A percentile compares a stretch with the other conserved stretches of the same genome.
phyloP scores from a whole-genome alignment of 768 basidiomycete genomes.

The Epithele typhae region DNA sequence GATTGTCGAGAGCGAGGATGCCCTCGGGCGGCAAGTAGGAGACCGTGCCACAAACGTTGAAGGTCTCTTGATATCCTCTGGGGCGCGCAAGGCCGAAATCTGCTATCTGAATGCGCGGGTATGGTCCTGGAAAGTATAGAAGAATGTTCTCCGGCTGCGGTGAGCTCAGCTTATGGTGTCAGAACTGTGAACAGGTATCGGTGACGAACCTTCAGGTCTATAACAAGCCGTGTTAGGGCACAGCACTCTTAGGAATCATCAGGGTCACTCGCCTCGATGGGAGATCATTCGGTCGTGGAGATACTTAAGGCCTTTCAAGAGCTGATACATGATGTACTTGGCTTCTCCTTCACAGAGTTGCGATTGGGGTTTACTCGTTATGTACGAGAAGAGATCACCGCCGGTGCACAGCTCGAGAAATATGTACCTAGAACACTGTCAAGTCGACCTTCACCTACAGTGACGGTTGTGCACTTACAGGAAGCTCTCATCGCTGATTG shows the following conservation, averaged over 20 bases:
- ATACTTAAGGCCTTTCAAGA: slow-evolving; percentile 67
- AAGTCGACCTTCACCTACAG: not conserved
- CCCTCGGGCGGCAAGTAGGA: slow-evolving; percentile 86
- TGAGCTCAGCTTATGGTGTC: not conserved
- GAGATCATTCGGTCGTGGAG: slow-evolving; percentile 70
- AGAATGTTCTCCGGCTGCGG: slow-evolving; percentile 80
- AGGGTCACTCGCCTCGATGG: slow-evolving; percentile 73
- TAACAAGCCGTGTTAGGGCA: too few relatives aligned
- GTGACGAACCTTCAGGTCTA: slow-evolving; percentile 58
- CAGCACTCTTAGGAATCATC: too few relatives aligned
- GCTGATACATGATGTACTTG: slow-evolving; percentile 80
- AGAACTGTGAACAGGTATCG: too few relatives aligned
- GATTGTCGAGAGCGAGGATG: slow-evolving; percentile 71
- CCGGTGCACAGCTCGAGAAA: slow-evolving; percentile 85
- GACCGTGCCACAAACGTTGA: slow-evolving; percentile 86
- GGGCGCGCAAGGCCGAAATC: slow-evolving; percentile 84
- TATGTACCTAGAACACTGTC: slow-evolving; percentile 49
- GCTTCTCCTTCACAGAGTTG: slow-evolving; percentile 74
- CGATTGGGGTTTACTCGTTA: slow-evolving; percentile 53
- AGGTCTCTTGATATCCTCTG: slow-evolving; percentile 74
- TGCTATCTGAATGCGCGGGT: slow-evolving; percentile 79
- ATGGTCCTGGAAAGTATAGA: slow-evolving; percentile 72
- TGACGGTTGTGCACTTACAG: slow-evolving; percentile 11
- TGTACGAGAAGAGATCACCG: slow-evolving; percentile 85
- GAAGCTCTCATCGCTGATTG: slow-evolving; percentile 31